phyloP scores from a whole-genome alignment of 2,329 filamentous ascomycete species.

The Aspergillus sp. region DNA sequence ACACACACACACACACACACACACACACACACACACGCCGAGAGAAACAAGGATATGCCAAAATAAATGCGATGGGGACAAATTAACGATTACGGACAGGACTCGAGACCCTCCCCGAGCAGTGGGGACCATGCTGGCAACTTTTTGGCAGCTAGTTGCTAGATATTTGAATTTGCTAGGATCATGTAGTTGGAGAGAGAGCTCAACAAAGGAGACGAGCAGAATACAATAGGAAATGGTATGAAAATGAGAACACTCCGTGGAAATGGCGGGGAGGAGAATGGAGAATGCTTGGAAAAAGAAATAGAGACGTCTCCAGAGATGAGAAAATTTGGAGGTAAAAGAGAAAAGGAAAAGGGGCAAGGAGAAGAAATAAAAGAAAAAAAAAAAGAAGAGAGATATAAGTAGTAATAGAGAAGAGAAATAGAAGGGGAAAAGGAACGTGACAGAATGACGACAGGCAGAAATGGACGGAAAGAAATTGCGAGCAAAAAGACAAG shows the following conservation, averaged over 20 bases:
- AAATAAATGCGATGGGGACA: conserved; percentile 5
- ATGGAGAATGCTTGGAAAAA: conserved; percentile 10
- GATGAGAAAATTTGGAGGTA: conserved; percentile 18
- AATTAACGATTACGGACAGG: conserved; percentile 23
- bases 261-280: conserved; percentile 9
- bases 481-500: conserved; percentile 20
- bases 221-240: conserved; percentile 34
- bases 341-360: conserved; percentile 24
- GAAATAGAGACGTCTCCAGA: conserved; percentile 14
- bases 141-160: conserved; percentile 28
- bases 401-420: conserved; percentile 21
- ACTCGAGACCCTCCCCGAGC: conserved; percentile 15
- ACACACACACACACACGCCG: background rate
- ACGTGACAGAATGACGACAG: conserved; percentile 16
- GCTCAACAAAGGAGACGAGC: conserved; percentile 36
- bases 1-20: no score
- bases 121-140: conserved; percentile 11
- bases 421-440: conserved; percentile 18
- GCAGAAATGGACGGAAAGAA: conserved; percentile 17
- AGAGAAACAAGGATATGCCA: background rate
- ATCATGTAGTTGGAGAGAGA: conserved; percentile 34
- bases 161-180: conserved; percentile 36
- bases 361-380: conserved; percentile 17
- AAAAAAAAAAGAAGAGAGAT: conserved; percentile 20
- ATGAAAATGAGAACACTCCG: conserved; percentile 17